Percentiles rank a stretch among this genome's conserved stretches.
Conservation (phyloP, 768 basidiomycete species). For the Naganishia onofrii region DNA sequence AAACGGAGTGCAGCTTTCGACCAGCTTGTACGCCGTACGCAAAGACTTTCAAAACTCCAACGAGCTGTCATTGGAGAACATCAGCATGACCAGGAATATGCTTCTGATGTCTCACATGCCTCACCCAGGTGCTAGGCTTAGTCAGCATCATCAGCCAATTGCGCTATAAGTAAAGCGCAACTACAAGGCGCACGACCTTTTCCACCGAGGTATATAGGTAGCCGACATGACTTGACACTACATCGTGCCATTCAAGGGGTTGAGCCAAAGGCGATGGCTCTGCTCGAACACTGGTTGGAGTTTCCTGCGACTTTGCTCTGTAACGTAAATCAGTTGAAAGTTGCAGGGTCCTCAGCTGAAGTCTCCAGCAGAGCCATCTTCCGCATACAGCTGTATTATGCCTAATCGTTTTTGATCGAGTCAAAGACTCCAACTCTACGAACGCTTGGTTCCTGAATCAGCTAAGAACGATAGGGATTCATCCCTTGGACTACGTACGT, state of each 20-base stretch:
- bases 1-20: neutral
- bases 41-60: too few species aligned
- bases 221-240: too few species aligned
- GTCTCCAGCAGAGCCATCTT: neutral
- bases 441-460: constrained; percentile 28
- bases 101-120: constrained; percentile 5
- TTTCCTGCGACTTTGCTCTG: neutral
- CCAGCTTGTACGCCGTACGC: too few species aligned
- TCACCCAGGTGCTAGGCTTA: neutral
- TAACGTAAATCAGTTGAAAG: constrained; percentile 1
- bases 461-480: constrained; percentile 17
- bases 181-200: neutral
- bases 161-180: constrained; percentile 4
- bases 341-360: neutral
- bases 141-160: constrained; percentile 13
- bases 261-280: neutral
- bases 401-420: constrained; percentile 25
- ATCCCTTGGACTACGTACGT: constrained; percentile 9
- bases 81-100: neutral
- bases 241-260: too few species aligned
- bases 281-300: neutral
- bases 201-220: neutral
- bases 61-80: too few species aligned
- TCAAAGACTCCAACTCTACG: constrained; percentile 20
- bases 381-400: constrained; percentile 15